These are phyloP conservation scores for Coemansia sp. DNA, from an alignment of 192 early-diverging fungal genomes.

Conservation along the genomic window DNA sequence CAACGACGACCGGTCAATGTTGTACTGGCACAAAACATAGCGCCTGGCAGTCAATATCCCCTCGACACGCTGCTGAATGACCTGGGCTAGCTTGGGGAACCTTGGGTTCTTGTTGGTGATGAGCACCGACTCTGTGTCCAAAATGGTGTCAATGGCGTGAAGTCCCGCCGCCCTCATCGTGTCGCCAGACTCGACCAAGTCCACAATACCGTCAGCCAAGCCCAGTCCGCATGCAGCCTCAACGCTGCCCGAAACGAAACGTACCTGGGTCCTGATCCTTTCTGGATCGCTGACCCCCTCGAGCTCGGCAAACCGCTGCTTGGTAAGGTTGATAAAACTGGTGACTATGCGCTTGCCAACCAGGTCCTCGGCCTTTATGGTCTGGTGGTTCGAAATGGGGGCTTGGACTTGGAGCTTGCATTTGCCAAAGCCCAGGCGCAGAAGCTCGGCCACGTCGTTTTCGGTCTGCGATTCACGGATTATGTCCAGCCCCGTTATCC, in stretches of 20 bases:
- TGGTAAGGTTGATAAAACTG: slow-evolving; percentile 74
- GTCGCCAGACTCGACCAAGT: slow-evolving; percentile 87
- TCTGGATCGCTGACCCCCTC: slow-evolving; percentile 59
- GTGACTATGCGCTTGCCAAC: slow-evolving; percentile 95
- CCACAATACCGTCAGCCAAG: slow-evolving; percentile 91
- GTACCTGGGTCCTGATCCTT: slow-evolving; percentile 65
- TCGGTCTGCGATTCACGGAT: slow-evolving; percentile 75
- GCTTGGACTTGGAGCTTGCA: slow-evolving; percentile 92
- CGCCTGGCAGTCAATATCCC: slow-evolving; percentile 86
- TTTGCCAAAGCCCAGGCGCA: slow-evolving; percentile 86
- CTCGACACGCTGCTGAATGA: slow-evolving; percentile 77
- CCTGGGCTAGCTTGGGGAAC: slow-evolving; percentile 75
- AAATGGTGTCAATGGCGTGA: slow-evolving; percentile 78
- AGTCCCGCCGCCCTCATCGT: slow-evolving; percentile 99
- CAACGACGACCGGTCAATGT: slow-evolving; percentile 68
- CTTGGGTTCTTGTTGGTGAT: slow-evolving; percentile 76
- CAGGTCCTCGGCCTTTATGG: slow-evolving; percentile 60
- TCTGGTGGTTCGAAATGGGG: slow-evolving; percentile 57
- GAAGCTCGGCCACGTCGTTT: slow-evolving; percentile 66
- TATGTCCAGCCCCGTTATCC: slow-evolving; percentile 97
- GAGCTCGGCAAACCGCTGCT: slow-evolving; percentile 68
- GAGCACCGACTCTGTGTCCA: slow-evolving; percentile 84
- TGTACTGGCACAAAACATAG: slow-evolving; percentile 91
- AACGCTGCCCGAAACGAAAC: slow-evolving; percentile 89
- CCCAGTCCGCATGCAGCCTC: slow-evolving; percentile 96